Evolutionary conservation across 768 basidiomycete species (phyloP).

Genomic region (Boletus fagicola): DNA sequence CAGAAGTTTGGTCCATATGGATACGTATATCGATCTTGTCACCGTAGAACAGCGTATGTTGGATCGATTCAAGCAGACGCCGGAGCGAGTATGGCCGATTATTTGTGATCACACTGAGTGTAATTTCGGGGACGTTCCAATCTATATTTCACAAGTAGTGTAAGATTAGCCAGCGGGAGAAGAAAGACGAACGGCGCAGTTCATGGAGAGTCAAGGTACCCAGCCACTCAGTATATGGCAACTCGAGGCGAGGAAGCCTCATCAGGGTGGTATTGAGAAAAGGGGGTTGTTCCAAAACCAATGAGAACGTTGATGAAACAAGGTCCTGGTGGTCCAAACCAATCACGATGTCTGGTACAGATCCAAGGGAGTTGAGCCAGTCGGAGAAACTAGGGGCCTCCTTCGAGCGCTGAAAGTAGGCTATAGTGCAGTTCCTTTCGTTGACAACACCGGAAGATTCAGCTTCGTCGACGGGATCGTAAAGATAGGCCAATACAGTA

Average conservation of each 20-base stretch:
- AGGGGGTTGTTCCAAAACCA: constrained; percentile 19
- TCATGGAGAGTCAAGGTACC: constrained; percentile 53
- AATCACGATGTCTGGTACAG: constrained; percentile 35
- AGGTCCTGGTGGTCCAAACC: constrained; percentile 32
- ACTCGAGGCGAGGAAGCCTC: constrained; percentile 46
- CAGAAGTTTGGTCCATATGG: constrained; percentile 75
- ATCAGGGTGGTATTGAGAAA: constrained; percentile 37
- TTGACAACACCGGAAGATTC: constrained; percentile 5
- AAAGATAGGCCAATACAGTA: constrained; percentile 33
- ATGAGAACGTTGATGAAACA: constrained; percentile 22
- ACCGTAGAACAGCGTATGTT: constrained; percentile 60
- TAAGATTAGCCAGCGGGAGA: constrained; percentile 10
- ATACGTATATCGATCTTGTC: constrained; percentile 63
- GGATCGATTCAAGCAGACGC: constrained; percentile 65
- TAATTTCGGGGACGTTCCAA: constrained; percentile 70
- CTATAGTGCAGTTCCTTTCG: constrained; percentile 17
- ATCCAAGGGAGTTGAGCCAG: constrained; percentile 34
- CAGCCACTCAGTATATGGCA: constrained; percentile 61
- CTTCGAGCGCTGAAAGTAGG: constrained; percentile 17
- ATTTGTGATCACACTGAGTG: constrained; percentile 75
- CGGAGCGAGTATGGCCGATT: constrained; percentile 67
- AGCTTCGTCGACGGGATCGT: constrained; percentile 13
- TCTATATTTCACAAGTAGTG: constrained; percentile 41
- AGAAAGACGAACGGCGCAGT: constrained; percentile 25
- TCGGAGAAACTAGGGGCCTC: constrained; percentile 12